phyloP scores from a whole-genome alignment of 2,329 filamentous ascomycete genomes.

The Xenoacremonium recifei region DNA sequence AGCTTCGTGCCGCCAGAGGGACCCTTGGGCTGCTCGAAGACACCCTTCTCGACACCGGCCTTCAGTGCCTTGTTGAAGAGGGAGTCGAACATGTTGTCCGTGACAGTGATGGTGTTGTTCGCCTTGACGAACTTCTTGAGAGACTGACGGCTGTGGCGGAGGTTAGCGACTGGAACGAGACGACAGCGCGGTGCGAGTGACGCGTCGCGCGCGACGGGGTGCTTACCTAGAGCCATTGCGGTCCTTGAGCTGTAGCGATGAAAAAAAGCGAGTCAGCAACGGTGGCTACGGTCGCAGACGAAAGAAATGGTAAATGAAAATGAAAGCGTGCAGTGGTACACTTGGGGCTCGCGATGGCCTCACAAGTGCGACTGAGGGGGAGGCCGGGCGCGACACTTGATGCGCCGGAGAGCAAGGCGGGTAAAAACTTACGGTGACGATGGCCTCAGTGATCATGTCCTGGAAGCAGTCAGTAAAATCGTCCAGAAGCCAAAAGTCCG shows the following conservation, averaged over 20 bases:
- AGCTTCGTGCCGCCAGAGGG: slow-evolving; percentile 91
- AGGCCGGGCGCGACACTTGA: slow-evolving; percentile 20
- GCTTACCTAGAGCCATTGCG: slow-evolving; percentile 53
- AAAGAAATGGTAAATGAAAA: not conserved
- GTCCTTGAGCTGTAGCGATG: slow-evolving; percentile 54
- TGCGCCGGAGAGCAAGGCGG: slow-evolving; percentile 36
- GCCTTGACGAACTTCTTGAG: slow-evolving; percentile 61
- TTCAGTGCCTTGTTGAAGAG: slow-evolving; percentile 87
- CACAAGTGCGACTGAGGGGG: slow-evolving; percentile 20
- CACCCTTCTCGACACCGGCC: slow-evolving; percentile 79
- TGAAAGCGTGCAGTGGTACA: slow-evolving; percentile 10
- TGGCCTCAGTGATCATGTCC: slow-evolving; percentile 65
- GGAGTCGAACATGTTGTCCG: slow-evolving; percentile 60
- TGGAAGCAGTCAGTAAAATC: slow-evolving; percentile 38
- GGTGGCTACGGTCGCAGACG: slow-evolving; percentile 11
- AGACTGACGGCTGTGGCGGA: slow-evolving; percentile 49
- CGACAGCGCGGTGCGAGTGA: slow-evolving; percentile 1
- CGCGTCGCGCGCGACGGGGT: slow-evolving; percentile 6
- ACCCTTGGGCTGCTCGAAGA: slow-evolving; percentile 89
- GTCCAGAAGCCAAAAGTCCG: slow-evolving; percentile 8
- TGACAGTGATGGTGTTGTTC: slow-evolving; percentile 49
- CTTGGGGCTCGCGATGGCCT: slow-evolving; percentile 18
- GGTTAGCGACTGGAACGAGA: slow-evolving; percentile 12
- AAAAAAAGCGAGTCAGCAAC: slow-evolving; percentile 39
- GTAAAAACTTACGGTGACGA: slow-evolving; percentile 53